Percentiles rank a stretch among this genome's conserved stretches.
phyloP scores from a whole-genome alignment of 2,329 filamentous ascomycete genomes.

The Calonectria naviculata region DNA sequence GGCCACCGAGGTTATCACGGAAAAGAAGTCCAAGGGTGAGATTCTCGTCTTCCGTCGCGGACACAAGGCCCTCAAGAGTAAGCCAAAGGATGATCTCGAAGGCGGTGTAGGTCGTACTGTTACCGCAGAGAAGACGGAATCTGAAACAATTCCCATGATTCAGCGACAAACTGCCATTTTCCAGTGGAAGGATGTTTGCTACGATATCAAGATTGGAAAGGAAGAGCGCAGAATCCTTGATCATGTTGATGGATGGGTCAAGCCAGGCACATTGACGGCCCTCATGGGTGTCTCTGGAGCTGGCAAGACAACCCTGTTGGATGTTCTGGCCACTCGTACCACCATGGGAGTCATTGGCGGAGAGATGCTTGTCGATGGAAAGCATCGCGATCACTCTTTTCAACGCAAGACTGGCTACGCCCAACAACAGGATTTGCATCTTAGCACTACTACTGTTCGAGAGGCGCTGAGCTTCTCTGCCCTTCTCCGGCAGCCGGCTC shows the following conservation, averaged over 20 bases:
- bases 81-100: conserved; percentile 3
- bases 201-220: conserved; percentile 57
- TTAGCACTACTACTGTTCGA: conserved; percentile 54
- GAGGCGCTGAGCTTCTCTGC: conserved; percentile 53
- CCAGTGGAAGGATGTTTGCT: conserved; percentile 56
- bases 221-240: conserved; percentile 70
- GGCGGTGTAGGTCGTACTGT: neutral
- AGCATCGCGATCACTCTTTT: conserved; percentile 71
- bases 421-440: conserved; percentile 69
- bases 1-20: conserved; percentile 56
- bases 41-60: conserved; percentile 64
- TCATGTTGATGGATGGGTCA: conserved; percentile 78
- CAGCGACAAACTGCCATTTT: conserved; percentile 70
- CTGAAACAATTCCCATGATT: conserved; percentile 61
- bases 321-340: conserved; percentile 71
- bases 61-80: conserved; percentile 13
- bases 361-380: conserved; percentile 75
- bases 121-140: neutral
- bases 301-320: conserved; percentile 73
- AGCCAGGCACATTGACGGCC: conserved; percentile 77
- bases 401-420: conserved; percentile 78
- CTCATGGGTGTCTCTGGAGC: conserved; percentile 60
- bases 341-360: conserved; percentile 76
- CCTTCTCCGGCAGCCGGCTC: conserved; percentile 54
- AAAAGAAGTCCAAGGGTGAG: conserved; percentile 68